Conservation (phyloP, 2,329 filamentous ascomycete genomes). For the Calonectria leucothoes region DNA sequence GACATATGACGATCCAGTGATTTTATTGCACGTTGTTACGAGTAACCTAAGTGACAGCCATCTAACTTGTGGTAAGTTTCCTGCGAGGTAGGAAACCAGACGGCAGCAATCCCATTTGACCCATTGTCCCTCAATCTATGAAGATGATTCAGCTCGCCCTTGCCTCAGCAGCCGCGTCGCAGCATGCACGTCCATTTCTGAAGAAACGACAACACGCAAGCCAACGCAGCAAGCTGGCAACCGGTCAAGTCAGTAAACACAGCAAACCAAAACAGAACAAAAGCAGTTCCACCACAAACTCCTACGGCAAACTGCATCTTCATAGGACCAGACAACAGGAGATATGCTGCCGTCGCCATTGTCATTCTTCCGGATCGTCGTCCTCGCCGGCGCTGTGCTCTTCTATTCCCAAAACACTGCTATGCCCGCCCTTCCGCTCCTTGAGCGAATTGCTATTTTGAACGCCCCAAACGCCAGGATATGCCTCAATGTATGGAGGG, state of each 20-base stretch:
- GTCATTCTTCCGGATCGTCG: constrained; percentile 73
- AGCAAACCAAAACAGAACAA: constrained; percentile 18
- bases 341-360: constrained; percentile 69
- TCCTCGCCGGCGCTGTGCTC: constrained; percentile 70
- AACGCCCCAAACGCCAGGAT: constrained; percentile 63
- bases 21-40: constrained; percentile 28
- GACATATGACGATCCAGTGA: constrained; percentile 26
- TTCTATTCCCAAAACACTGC: constrained; percentile 50
- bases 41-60: constrained; percentile 36
- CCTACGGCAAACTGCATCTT: constrained; percentile 34
- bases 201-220: background rate
- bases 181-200: background rate
- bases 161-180: background rate
- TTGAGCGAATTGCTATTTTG: constrained; percentile 54
- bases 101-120: constrained; percentile 73
- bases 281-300: constrained; percentile 8
- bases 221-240: background rate
- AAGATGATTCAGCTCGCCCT: constrained; percentile 32
- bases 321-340: constrained; percentile 74
- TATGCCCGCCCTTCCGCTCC: constrained; percentile 44
- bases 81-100: constrained; percentile 56
- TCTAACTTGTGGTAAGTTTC: constrained; percentile 42
- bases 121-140: constrained; percentile 69
- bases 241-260: background rate
- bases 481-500: constrained; percentile 46